Evolutionary conservation across 2,329 filamentous ascomycete genomes (phyloP), one percentile per base, ranked within the genome.

Genomic region (Aureobasidium sp.): DNA sequence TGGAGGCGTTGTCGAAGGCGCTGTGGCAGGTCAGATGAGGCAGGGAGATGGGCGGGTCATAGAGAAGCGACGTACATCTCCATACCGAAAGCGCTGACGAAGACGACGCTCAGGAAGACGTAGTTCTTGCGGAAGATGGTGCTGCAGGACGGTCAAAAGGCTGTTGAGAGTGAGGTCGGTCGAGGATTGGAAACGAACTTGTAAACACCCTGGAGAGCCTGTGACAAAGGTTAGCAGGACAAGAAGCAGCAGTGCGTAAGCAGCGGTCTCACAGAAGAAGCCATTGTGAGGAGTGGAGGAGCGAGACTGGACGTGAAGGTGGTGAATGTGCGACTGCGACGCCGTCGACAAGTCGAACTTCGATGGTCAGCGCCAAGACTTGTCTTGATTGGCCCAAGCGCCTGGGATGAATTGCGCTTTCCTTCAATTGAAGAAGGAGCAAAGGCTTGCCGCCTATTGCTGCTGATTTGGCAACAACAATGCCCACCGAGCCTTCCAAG

Each of bases 21-120:
- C 93, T 97, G 66, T 66, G 52, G 11, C 12, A 10, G 12, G 16
- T 44, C 34, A 54, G 52, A 38, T 6, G 10, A 14, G 22, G 6
- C 10, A 5, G 14, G 7, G 12, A 22, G 10, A 14, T 11, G 17
- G 30, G 19, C 7, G n/a, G 3, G 30, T 24, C 10, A 21, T 38
- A 14, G 11, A 17, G 17, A 11, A 8, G 19, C 7, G 5, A 74
- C 88, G 68, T 82, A 98, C 93, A 98, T 80, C 78, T 97, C 89
- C 69, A 95, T 90, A 60, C 79, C 88, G 69, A 98, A 98, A 62
- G 90, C 91, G 61, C 83, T 79, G 62, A 77, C 80, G 71, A 98
- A 98, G 68, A 98, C 87, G 60, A 83, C 79, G 62, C 82, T 85
- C 65, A 98, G 78, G 82, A 95, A 95, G 70, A 86, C 78, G 65